These are phyloP conservation scores for Elsinoe australis DNA, from an alignment of 2,329 filamentous ascomycete species.

Conservation along the genomic window DNA sequence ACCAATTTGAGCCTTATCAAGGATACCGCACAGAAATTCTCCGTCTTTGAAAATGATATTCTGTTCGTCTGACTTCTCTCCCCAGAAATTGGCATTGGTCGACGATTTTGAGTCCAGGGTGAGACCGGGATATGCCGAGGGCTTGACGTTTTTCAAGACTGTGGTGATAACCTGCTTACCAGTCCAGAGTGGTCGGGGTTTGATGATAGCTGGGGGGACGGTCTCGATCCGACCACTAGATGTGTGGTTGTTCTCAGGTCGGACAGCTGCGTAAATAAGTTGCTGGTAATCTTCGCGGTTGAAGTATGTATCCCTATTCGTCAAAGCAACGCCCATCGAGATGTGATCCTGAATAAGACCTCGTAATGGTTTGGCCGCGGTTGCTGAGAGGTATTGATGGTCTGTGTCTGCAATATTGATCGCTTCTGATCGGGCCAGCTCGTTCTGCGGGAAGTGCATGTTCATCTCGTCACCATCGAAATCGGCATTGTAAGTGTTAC, in stretches of 20 bases:
- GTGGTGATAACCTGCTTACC: slow-evolving; percentile 94
- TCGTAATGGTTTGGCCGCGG: slow-evolving; percentile 84
- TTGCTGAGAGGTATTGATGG: slow-evolving; percentile 91
- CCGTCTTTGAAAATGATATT: slow-evolving; percentile 76
- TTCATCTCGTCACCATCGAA: slow-evolving; percentile 99
- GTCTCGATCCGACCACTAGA: slow-evolving; percentile 73
- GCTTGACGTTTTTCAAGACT: slow-evolving; percentile 84
- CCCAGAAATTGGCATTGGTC: slow-evolving; percentile 75
- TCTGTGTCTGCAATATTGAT: slow-evolving; percentile 92
- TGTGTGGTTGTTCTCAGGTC: slow-evolving; percentile 85
- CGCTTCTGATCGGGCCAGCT: slow-evolving; percentile 86
- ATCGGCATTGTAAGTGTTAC: slow-evolving; percentile 98
- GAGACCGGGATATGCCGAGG: slow-evolving; percentile 64
- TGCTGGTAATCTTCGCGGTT: slow-evolving; percentile 83
- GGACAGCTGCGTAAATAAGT: slow-evolving; percentile 80
- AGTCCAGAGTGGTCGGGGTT: slow-evolving; percentile 78
- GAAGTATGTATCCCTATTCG: slow-evolving; percentile 87
- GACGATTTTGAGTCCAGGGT: slow-evolving; percentile 73
- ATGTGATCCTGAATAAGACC: slow-evolving; percentile 98
- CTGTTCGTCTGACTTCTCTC: slow-evolving; percentile 63
- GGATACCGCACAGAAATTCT: slow-evolving; percentile 79
- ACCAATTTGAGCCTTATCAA: slow-evolving; percentile 93
- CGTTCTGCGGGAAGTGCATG: slow-evolving; percentile 98
- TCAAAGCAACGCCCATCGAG: slow-evolving; percentile 85
- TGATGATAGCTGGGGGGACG: slow-evolving; percentile 71